Evolutionary conservation across 495 filamentous ascomycete genomes (phyloP), one percentile per base, ranked within the genome.

Genomic region (Daldinia vernicosa): DNA sequence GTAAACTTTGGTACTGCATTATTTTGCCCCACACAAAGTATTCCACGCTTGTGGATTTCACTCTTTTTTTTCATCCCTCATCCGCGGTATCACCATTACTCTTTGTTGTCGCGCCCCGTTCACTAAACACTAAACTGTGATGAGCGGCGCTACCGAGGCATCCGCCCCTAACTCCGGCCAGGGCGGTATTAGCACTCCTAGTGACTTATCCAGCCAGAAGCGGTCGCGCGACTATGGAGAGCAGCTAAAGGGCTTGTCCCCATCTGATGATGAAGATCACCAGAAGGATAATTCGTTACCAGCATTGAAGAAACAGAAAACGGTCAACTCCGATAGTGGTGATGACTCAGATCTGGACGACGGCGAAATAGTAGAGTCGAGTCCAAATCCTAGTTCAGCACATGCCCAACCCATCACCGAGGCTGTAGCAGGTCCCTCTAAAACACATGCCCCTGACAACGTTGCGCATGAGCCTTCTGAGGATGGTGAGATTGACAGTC

Each of bases 291-390:
- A 47, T 3, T 39, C 65, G 28, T 43, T 43, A 1, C 50, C 61
- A 53, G 45, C 62, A 30, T 35, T 24, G 19, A 80, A 80, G 59
- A 78, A 69, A 54, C 56, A 59, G 37, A 79, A 71, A 40, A 51
- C 53, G 8, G 45, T 47, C 24, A 9, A 45, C 37, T 43, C 47
- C 32, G 60, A 59, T 15, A 27, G 22, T 33, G 66, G 47, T 39
- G 53, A 50, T 43, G 67, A 69, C 17, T 71, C 67, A 28, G 59
- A 63, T 62, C 53, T 79, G n/a, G 77, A 77, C 14, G 78, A 82
- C 40, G 78, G 74, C 35, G 79, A 81, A 71, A 75, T 77, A 64
- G 61, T 72, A 66, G 77, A 81, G 28, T 75, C 72, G 19, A 53
- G 60, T 54, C 69, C 53, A 22, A 40, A 22, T 63, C 62, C 69